phyloP scores from a whole-genome alignment of 164 flowering plant species.

The Tetracentron sinense region DNA sequence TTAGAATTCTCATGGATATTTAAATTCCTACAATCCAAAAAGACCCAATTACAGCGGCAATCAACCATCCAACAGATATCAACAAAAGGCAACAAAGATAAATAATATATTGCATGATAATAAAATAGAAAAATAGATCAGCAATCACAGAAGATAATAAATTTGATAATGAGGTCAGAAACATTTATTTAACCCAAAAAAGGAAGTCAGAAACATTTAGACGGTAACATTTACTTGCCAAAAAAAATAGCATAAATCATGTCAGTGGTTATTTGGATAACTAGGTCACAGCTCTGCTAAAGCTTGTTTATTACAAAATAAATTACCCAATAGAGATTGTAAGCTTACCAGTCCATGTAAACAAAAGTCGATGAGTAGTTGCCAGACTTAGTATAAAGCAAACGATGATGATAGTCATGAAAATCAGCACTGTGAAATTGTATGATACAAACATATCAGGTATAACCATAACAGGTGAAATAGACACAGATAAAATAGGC shows the following conservation, averaged over 20 bases:
- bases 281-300: not conserved
- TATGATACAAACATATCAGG: constrained; percentile 11
- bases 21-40: too few relatives aligned
- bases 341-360: constrained; percentile 92
- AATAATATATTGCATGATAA: too few relatives aligned
- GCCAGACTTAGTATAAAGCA: constrained; percentile 94
- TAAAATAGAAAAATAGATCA: not conserved
- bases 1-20: too few relatives aligned
- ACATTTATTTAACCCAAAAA: too few relatives aligned
- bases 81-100: too few relatives aligned
- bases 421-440: constrained; percentile 73
- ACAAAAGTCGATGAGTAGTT: constrained; percentile 93
- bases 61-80: not conserved
- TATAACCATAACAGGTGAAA: constrained; percentile 1
- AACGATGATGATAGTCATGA: constrained; percentile 97
- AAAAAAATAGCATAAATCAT: not conserved
- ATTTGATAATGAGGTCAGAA: too few relatives aligned
- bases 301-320: not conserved
- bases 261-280: not conserved
- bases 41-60: too few relatives aligned
- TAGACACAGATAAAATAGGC: not conserved
- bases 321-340: not conserved
- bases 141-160: not conserved
- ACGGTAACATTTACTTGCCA: not conserved
- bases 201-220: not conserved